Evolutionary conservation across 139 green algal genomes (phyloP).

Genomic region (Chlamydomonas applanata): DNA sequence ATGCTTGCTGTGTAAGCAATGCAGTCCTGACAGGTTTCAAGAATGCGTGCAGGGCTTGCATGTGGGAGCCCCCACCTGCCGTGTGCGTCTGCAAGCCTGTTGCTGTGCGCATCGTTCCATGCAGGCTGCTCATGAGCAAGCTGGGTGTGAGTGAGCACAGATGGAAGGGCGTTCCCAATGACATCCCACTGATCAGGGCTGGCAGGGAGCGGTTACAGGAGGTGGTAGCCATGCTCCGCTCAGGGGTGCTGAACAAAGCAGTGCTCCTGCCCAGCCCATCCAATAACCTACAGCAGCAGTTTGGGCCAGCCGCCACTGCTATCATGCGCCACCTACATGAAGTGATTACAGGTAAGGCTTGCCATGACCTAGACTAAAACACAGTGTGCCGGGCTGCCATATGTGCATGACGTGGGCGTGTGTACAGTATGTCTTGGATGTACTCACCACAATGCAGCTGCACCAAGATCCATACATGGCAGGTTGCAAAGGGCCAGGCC

Average conservation of each 20-base stretch:
- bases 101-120: not conserved
- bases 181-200: conserved; percentile 6
- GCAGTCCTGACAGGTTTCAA: not conserved
- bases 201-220: conserved; percentile 20
- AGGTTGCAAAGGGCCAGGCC: too few species aligned
- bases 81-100: too few species aligned
- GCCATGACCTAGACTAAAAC: too few species aligned
- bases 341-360: not conserved
- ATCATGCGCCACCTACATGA: conserved; percentile 1
- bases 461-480: too few species aligned
- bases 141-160: conserved; percentile 34
- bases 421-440: too few species aligned
- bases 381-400: too few species aligned
- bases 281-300: not conserved
- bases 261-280: not conserved
- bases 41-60: not conserved
- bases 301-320: not conserved
- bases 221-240: not conserved
- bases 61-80: not conserved
- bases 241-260: not conserved
- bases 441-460: too few species aligned
- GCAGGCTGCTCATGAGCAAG: conserved; percentile 12
- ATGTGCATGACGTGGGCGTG: too few species aligned
- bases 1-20: not conserved
- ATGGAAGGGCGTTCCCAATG: conserved; percentile 31